These are phyloP conservation scores for Ogataea corticis DNA, from an alignment of 805 yeast species.

Conservation along the genomic window DNA sequence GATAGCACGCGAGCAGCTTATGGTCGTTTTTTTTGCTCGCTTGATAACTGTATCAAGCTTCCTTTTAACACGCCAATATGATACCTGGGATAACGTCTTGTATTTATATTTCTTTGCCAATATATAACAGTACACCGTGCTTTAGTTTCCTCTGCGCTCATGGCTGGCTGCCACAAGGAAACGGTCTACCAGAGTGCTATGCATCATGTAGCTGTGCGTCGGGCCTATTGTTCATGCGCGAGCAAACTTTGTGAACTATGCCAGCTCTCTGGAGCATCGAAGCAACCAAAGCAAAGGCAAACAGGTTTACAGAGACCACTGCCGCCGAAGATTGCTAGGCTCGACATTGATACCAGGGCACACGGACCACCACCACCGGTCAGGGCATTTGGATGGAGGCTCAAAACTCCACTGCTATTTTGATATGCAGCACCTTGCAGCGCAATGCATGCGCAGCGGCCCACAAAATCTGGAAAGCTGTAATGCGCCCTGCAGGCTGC, in stretches of 20 bases:
- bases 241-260: no score
- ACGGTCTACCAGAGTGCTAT: slow-evolving; percentile 1
- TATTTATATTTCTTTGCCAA: slow-evolving; percentile 1
- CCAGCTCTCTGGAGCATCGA: no score
- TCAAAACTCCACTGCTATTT: no score
- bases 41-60: neutral
- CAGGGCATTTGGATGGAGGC: no score
- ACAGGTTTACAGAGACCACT: no score
- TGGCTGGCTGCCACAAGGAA: slow-evolving; percentile 3
- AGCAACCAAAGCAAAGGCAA: no score
- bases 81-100: neutral
- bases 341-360: no score
- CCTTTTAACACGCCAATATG: no score
- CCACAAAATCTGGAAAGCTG: slow-evolving; percentile 1
- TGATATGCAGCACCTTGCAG: neutral
- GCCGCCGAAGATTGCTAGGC: no score
- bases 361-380: no score
- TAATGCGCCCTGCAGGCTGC: neutral
- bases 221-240: neutral
- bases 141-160: slow-evolving; percentile 3
- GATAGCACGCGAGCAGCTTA: neutral
- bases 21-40: no score
- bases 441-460: neutral
- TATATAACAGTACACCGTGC: neutral
- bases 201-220: slow-evolving; percentile 1